phyloP scores from a whole-genome alignment of 2,329 filamentous ascomycete species.

The Mycogone perniciosa region DNA sequence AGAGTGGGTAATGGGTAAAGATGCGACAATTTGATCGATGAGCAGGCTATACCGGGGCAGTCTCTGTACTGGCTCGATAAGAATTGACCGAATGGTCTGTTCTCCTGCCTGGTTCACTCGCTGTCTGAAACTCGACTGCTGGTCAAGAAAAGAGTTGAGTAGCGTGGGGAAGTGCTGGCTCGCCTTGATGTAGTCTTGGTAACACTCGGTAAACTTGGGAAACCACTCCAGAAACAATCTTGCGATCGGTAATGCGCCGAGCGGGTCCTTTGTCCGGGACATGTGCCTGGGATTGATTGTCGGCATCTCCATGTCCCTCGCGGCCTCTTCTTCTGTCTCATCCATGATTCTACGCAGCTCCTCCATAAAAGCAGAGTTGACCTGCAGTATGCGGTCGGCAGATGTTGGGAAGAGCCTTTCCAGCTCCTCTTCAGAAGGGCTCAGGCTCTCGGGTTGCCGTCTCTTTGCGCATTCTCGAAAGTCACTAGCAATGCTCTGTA shows the following conservation, averaged over 20 bases:
- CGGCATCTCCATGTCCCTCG: constrained; percentile 63
- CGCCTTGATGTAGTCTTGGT: constrained; percentile 86
- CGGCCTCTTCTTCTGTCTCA: constrained; percentile 73
- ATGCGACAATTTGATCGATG: constrained; percentile 89
- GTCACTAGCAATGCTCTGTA: constrained; percentile 72
- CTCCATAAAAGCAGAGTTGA: constrained; percentile 76
- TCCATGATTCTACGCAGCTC: constrained; percentile 72
- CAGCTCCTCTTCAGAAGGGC: constrained; percentile 65
- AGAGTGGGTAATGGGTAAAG: constrained; percentile 77
- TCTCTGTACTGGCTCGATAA: constrained; percentile 94
- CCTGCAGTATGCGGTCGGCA: constrained; percentile 69
- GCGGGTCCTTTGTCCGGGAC: constrained; percentile 58
- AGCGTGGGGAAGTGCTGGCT: constrained; percentile 82
- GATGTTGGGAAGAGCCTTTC: constrained; percentile 75
- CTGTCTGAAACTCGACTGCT: constrained; percentile 75
- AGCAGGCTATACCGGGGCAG: constrained; percentile 91
- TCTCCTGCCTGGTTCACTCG: constrained; percentile 79
- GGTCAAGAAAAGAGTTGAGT: constrained; percentile 71
- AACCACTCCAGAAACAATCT: constrained; percentile 86
- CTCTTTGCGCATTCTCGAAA: constrained; percentile 64
- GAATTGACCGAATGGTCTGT: constrained; percentile 79
- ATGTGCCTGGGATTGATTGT: constrained; percentile 37
- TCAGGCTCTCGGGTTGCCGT: constrained; percentile 54
- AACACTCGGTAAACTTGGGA: constrained; percentile 83
- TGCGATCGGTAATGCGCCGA: constrained; percentile 71